Conservation (phyloP, 1,284 basidiomycete species). For the Mycosarcoma maydis region DNA sequence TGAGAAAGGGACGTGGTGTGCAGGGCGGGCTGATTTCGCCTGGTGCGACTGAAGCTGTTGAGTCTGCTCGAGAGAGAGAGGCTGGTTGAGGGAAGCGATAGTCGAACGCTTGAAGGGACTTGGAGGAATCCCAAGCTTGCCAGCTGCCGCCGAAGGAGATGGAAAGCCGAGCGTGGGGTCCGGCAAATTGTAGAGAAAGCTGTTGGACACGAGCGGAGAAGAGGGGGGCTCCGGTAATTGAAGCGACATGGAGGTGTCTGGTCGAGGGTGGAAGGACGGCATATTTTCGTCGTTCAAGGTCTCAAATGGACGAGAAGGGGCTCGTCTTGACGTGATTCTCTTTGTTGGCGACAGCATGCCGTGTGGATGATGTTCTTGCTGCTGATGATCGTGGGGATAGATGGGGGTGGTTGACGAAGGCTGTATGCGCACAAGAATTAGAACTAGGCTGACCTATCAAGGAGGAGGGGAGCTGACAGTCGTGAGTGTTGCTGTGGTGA, state of each 20-base stretch:
- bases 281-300: conserved; percentile 34
- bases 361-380: background rate
- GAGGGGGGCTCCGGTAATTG: conserved; percentile 21
- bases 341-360: conserved; percentile 25
- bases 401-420: too few species aligned
- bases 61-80: conserved; percentile 26
- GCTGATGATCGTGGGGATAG: too few species aligned
- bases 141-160: background rate
- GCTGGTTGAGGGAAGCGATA: conserved; percentile 35
- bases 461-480: too few species aligned
- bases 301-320: background rate
- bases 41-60: conserved; percentile 19
- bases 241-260: conserved; percentile 14
- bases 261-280: conserved; percentile 9
- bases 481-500: too few species aligned
- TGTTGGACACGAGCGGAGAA: conserved; percentile 36
- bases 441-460: too few species aligned
- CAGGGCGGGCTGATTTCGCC: conserved; percentile 1
- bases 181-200: conserved; percentile 44
- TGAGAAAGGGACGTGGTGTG: conserved; percentile 2
- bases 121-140: conserved; percentile 6
- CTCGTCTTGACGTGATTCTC: conserved; percentile 15
- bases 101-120: conserved; percentile 25
- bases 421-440: too few species aligned
- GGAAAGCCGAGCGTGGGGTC: conserved; percentile 35